These are phyloP conservation scores for Aspergillus caelatus DNA, from an alignment of 2,329 filamentous ascomycete species.

Conservation along the genomic window DNA sequence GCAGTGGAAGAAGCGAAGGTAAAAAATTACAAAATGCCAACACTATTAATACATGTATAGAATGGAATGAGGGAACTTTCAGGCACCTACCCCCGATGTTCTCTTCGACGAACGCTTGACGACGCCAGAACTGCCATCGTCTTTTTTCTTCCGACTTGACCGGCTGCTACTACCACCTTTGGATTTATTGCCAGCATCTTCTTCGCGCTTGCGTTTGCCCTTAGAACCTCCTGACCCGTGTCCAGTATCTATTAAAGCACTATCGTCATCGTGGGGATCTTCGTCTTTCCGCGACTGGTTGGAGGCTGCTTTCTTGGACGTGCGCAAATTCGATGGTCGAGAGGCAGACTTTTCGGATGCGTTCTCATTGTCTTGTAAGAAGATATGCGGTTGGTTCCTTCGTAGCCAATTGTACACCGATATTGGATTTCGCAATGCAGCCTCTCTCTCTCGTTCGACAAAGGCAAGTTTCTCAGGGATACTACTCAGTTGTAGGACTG, in stretches of 20 bases:
- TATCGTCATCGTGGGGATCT: constrained; percentile 48
- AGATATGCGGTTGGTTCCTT: constrained; percentile 79
- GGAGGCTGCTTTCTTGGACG: constrained; percentile 45
- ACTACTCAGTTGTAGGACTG: constrained; percentile 55
- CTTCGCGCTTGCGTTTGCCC: constrained; percentile 52
- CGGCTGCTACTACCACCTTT: constrained; percentile 47
- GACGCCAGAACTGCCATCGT: constrained; percentile 37
- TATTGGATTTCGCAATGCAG: constrained; percentile 74
- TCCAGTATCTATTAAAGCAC: constrained; percentile 41
- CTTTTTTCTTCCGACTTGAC: constrained; percentile 43
- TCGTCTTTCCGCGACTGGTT: constrained; percentile 43
- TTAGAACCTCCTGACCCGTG: constrained; percentile 36
- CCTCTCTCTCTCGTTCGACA: constrained; percentile 57
- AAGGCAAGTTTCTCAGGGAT: constrained; percentile 44
- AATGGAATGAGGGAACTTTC: constrained; percentile 8
- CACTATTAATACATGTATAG: constrained; percentile 18
- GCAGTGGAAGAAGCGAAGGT: not conserved
- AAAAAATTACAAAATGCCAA: not conserved
- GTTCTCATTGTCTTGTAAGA: constrained; percentile 73
- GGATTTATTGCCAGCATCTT: constrained; percentile 50
- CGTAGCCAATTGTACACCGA: constrained; percentile 96
- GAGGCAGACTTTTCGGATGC: constrained; percentile 45
- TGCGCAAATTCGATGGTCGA: constrained; percentile 43
- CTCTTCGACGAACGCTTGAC: constrained; percentile 37
- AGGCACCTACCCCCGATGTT: constrained; percentile 29